Percentiles rank a stretch among this genome's conserved stretches.
phyloP scores from a whole-genome alignment of 148 eudicot species.

The Polygonum aviculare region DNA sequence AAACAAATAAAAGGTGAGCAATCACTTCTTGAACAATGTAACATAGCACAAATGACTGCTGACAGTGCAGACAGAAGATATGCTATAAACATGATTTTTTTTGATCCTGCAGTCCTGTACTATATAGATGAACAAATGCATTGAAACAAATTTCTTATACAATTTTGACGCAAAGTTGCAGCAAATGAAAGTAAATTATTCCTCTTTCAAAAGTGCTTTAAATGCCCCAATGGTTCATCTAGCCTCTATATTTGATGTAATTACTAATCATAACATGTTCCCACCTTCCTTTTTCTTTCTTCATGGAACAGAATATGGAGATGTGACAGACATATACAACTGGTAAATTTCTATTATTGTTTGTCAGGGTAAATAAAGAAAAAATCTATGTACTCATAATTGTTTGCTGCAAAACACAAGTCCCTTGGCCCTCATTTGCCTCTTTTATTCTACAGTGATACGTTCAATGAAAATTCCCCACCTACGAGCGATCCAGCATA shows the following conservation, averaged over 20 bases:
- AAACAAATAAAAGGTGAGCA: slow-evolving; percentile 66
- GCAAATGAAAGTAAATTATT: too few species aligned
- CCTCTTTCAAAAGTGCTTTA: too few species aligned
- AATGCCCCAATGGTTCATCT: too few species aligned
- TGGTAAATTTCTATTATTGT: too few species aligned
- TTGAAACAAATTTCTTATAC: too few species aligned
- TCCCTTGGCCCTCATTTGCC: background rate
- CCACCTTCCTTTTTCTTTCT: slow-evolving; percentile 3
- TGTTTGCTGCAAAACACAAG: background rate
- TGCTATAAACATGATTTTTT: background rate
- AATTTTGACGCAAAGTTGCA: too few species aligned
- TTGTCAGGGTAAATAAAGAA: too few species aligned
- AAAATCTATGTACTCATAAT: too few species aligned
- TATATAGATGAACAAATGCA: too few species aligned
- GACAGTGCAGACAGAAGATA: background rate
- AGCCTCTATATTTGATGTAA: slow-evolving; percentile 1
- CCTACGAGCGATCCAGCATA: slow-evolving; percentile 83
- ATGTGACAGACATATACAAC: slow-evolving; percentile 91
- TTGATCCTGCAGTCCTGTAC: too few species aligned
- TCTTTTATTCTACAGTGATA: slow-evolving; percentile 46
- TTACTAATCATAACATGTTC: background rate
- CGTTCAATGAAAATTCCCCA: slow-evolving; percentile 94
- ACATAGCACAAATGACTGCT: background rate
- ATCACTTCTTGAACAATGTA: background rate
- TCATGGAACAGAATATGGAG: slow-evolving; percentile 77